These are phyloP conservation scores for Aspergillus unguis DNA, from an alignment of 2,329 filamentous ascomycete genomes.

Conservation along the genomic window DNA sequence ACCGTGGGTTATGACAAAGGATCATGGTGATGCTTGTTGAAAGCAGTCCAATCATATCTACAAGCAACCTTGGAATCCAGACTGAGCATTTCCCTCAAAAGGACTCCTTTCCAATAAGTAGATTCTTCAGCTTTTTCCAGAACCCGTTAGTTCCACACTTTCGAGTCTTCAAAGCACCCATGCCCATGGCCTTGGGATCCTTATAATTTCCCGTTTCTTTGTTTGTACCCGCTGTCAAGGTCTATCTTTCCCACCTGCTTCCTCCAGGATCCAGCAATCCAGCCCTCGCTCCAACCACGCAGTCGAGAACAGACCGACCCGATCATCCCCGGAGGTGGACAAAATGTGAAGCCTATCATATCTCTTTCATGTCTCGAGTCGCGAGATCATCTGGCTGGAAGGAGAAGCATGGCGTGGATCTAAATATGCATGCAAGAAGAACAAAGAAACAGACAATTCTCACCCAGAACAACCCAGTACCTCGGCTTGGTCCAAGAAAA, in stretches of 20 bases:
- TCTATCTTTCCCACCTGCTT: too few species aligned
- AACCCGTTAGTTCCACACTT: background rate
- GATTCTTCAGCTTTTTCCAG: background rate
- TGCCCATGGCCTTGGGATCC: background rate
- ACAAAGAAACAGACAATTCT: background rate
- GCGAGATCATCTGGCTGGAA: background rate
- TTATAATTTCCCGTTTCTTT: background rate
- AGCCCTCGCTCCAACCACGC: too few species aligned
- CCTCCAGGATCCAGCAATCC: too few species aligned
- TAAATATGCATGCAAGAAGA: background rate
- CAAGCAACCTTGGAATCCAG: background rate
- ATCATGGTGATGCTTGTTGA: too few species aligned
- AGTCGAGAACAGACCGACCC: too few species aligned
- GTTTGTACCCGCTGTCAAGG: background rate
- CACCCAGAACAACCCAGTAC: too few species aligned
- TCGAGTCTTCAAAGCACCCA: background rate
- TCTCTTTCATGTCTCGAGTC: background rate
- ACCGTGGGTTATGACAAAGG: too few species aligned
- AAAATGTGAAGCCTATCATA: background rate
- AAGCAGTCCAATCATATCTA: too few species aligned
- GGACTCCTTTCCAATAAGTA: background rate
- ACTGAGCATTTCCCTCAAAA: background rate
- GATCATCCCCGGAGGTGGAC: background rate
- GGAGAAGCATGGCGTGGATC: background rate
- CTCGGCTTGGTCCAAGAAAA: background rate